Evolutionary conservation across 805 yeast species (phyloP).

Genomic region (Saccharomycopsis fibuligera): DNA sequence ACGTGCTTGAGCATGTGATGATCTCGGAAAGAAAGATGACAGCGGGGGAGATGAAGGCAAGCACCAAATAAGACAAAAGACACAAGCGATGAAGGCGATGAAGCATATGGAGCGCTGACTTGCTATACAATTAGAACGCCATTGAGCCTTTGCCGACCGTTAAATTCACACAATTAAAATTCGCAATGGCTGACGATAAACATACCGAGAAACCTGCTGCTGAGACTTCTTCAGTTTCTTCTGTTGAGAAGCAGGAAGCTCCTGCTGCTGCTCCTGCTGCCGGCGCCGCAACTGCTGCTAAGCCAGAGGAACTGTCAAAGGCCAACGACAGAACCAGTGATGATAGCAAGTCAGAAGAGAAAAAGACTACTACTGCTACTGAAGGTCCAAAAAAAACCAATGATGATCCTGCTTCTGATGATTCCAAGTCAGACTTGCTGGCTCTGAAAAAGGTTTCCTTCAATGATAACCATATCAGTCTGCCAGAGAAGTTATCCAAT

Average conservation of each 20-base stretch:
- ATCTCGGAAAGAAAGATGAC: too few relatives aligned
- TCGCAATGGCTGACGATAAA: too few relatives aligned
- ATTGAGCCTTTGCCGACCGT: too few relatives aligned
- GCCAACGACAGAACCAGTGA: not conserved
- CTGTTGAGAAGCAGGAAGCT: too few relatives aligned
- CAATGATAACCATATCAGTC: conserved; percentile 25
- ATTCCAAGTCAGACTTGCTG: conserved; percentile 4
- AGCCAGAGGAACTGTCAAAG: conserved; percentile 17
- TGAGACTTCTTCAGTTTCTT: too few relatives aligned
- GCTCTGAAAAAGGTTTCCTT: conserved; percentile 16
- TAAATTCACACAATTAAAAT: too few relatives aligned
- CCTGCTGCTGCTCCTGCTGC: not conserved
- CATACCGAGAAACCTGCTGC: not conserved
- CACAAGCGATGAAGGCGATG: too few relatives aligned
- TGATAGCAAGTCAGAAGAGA: conserved; percentile 12
- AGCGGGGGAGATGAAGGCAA: too few relatives aligned
- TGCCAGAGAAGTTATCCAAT: conserved; percentile 13
- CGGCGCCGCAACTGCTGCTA: conserved; percentile 1
- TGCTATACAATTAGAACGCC: too few relatives aligned
- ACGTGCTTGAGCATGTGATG: too few relatives aligned
- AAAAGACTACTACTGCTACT: not conserved
- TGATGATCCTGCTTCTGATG: not conserved
- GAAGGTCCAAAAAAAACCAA: not conserved
- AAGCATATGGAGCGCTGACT: too few relatives aligned
- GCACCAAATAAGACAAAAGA: too few relatives aligned